Evolutionary conservation across 495 filamentous ascomycete species (phyloP).

Genomic region (Trichoderma orchidacearum): DNA sequence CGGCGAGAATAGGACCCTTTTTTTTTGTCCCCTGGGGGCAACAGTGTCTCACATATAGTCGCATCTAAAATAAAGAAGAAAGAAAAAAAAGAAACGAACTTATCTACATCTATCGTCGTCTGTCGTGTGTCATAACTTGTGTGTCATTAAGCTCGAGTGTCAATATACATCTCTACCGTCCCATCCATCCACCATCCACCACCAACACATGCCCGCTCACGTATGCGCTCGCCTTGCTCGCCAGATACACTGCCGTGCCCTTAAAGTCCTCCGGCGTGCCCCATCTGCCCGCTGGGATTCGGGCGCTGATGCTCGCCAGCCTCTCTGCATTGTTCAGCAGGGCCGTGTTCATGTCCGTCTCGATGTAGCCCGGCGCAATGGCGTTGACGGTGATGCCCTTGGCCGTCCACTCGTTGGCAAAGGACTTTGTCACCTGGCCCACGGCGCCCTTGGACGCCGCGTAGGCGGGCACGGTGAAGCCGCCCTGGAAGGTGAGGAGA

Average conservation of each 20-base stretch:
- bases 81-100: too few species aligned
- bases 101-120: too few species aligned
- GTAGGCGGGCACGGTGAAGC: conserved; percentile 82
- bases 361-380: conserved; percentile 71
- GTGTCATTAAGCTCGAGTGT: too few species aligned
- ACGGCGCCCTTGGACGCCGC: conserved; percentile 82
- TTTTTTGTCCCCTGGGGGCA: too few species aligned
- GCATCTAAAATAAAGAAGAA: too few species aligned
- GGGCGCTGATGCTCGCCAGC: conserved; percentile 56
- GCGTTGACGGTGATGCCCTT: conserved; percentile 72
- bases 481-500: conserved; percentile 81
- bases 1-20: too few species aligned
- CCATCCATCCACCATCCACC: conserved; percentile 94
- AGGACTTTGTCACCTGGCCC: conserved; percentile 72
- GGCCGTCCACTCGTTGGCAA: conserved; percentile 76
- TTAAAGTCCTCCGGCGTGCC: conserved; percentile 82
- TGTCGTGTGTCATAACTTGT: too few species aligned
- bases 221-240: conserved; percentile 62
- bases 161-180: conserved; percentile 33
- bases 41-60: too few species aligned
- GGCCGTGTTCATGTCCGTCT: conserved; percentile 84
- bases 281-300: conserved; percentile 83
- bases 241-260: conserved; percentile 67
- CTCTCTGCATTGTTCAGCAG: conserved; percentile 59
- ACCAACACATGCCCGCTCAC: conserved; percentile 69